Conservation (phyloP, 371 early-diverging fungal genomes). For the Cokeromyces recurvatus region DNA sequence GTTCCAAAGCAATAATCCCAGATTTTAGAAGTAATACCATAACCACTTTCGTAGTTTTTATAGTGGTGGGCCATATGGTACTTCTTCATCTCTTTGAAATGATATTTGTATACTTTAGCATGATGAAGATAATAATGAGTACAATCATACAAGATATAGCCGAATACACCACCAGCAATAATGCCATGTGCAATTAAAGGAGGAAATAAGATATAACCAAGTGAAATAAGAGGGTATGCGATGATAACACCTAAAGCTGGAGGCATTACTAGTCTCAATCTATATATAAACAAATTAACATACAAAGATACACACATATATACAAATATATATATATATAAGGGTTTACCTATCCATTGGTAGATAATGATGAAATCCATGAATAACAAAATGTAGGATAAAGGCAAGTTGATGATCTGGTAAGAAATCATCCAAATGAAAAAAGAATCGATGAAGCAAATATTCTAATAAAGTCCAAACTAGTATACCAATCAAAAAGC, state of each 20-base stretch:
- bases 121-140: conserved; percentile 95
- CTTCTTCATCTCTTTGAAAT: conserved; percentile 84
- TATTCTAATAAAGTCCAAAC: conserved; percentile 83
- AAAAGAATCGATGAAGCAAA: conserved; percentile 84
- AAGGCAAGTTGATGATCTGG: conserved; percentile 78
- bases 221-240: conserved; percentile 51
- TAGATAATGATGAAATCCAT: conserved; percentile 92
- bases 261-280: conserved; percentile 93
- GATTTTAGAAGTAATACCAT: conserved; percentile 89
- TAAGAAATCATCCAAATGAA: conserved; percentile 83
- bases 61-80: conserved; percentile 96
- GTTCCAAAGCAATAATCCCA: conserved; percentile 90
- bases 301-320: too few species aligned
- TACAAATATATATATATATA: too few species aligned
- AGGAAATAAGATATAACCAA: conserved; percentile 55
- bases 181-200: conserved; percentile 54
- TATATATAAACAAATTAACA: too few species aligned
- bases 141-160: conserved; percentile 88
- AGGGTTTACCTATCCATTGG: conserved; percentile 90
- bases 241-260: conserved; percentile 76
- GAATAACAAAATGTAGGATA: conserved; percentile 77
- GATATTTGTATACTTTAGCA: conserved; percentile 64
- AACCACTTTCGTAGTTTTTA: conserved; percentile 81
- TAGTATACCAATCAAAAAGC: conserved; percentile 62
- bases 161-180: conserved; percentile 74